Evolutionary conservation across 2,329 filamentous ascomycete genomes (phyloP).

Genomic region (Juglanconis juglandina): DNA sequence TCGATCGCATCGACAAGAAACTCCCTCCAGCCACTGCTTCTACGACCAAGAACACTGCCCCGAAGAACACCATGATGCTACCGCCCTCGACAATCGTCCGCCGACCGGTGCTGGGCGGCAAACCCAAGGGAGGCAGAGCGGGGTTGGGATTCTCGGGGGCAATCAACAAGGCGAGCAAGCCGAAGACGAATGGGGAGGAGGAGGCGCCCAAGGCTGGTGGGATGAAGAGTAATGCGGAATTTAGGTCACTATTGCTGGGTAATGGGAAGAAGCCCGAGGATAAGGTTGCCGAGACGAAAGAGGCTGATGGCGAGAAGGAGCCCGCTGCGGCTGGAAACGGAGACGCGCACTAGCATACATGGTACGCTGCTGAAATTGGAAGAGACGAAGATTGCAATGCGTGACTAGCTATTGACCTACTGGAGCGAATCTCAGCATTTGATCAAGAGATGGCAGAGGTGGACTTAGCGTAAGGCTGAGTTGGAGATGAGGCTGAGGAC

Average conservation of each 20-base stretch:
- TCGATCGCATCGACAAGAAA: conserved; percentile 37
- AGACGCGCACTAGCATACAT: background rate
- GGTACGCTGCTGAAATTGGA: background rate
- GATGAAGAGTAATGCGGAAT: conserved; percentile 55
- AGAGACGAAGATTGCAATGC: background rate
- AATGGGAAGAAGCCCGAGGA: conserved; percentile 20
- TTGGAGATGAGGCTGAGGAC: background rate
- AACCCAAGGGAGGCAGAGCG: conserved; percentile 21
- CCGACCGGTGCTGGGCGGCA: conserved; percentile 30
- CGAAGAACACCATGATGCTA: conserved; percentile 37
- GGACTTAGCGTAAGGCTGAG: background rate
- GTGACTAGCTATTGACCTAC: background rate
- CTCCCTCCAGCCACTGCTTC: conserved; percentile 28
- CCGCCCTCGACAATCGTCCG: conserved; percentile 39
- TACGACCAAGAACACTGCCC: conserved; percentile 23
- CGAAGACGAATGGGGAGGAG: conserved; percentile 15
- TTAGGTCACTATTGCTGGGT: conserved; percentile 49
- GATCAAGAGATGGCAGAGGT: too few species aligned
- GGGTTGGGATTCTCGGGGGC: conserved; percentile 29
- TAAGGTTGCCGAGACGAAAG: background rate
- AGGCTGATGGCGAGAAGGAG: background rate
- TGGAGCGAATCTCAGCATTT: background rate
- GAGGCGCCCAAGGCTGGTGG: conserved; percentile 22
- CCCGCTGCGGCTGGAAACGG: background rate
- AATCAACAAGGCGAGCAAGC: conserved; percentile 20